phyloP scores from a whole-genome alignment of 2,329 filamentous ascomycete species.

The Phaeosphaeriaceae sp. region DNA sequence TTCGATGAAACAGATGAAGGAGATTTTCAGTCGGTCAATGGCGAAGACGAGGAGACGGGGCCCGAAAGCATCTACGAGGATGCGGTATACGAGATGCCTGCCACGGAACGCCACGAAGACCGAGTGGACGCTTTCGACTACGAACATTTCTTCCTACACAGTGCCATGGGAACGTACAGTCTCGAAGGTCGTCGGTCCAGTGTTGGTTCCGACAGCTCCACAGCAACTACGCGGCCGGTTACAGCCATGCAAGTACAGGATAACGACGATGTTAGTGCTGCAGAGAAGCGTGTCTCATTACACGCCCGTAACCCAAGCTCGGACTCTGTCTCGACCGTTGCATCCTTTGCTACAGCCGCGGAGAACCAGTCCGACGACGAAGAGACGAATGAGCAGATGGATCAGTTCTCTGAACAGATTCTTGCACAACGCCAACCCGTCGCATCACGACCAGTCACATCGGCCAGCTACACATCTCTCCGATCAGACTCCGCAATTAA shows the following conservation, averaged over 20 bases:
- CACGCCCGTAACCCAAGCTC: constrained; percentile 62
- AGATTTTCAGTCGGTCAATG: constrained; percentile 47
- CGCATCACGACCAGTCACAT: constrained; percentile 20
- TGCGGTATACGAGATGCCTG: constrained; percentile 48
- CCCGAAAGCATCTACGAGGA: constrained; percentile 54
- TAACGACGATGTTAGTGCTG: constrained; percentile 14
- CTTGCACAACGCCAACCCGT: constrained; percentile 29
- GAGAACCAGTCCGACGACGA: constrained; percentile 56
- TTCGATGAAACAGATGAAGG: constrained; percentile 46
- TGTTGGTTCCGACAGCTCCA: constrained; percentile 60
- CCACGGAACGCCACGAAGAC: constrained; percentile 77
- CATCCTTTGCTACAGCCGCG: constrained; percentile 69
- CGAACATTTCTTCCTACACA: constrained; percentile 93
- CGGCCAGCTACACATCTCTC: constrained; percentile 25
- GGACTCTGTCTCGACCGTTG: constrained; percentile 67
- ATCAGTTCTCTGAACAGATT: constrained; percentile 45
- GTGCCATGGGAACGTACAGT: constrained; percentile 81
- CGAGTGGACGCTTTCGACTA: constrained; percentile 96
- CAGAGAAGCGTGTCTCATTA: constrained; percentile 36
- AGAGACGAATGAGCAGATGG: constrained; percentile 52
- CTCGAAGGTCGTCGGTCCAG: constrained; percentile 62
- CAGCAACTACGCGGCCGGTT: constrained; percentile 57
- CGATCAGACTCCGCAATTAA: constrained; percentile 45
- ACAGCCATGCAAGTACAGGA: constrained; percentile 34
- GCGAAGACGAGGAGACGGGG: constrained; percentile 29